Evolutionary conservation across 768 basidiomycete genomes (phyloP).

Genomic region (Suillus luteus): DNA sequence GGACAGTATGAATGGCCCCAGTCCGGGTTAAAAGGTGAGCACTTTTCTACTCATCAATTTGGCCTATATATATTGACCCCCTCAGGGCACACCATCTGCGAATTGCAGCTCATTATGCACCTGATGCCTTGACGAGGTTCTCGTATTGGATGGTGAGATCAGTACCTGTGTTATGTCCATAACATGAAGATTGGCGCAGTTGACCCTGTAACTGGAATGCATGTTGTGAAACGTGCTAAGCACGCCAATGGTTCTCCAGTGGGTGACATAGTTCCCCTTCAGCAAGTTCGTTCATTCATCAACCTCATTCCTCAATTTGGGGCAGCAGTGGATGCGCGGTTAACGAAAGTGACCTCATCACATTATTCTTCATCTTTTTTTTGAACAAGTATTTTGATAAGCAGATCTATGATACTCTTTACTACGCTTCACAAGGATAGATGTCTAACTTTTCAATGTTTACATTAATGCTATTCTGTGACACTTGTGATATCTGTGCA

Average conservation of each 20-base stretch:
- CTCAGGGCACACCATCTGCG: constrained; percentile 18
- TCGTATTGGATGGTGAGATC: not conserved
- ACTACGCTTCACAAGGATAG: too few species aligned
- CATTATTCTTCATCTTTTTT: not conserved
- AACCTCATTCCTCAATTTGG: constrained; percentile 32
- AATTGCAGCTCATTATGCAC: constrained; percentile 22
- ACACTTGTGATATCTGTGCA: too few species aligned
- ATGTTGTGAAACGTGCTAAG: constrained; percentile 23
- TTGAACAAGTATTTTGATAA: too few species aligned
- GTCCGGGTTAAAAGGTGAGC: constrained; percentile 16
- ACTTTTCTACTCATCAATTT: not conserved
- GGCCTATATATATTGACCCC: not conserved
- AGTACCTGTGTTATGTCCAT: constrained; percentile 28
- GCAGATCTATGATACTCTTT: too few species aligned
- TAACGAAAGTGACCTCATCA: constrained; percentile 15
- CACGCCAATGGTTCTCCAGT: constrained; percentile 19
- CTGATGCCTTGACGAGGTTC: constrained; percentile 10
- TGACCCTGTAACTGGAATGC: constrained; percentile 23
- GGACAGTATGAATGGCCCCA: constrained; percentile 20
- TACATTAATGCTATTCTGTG: too few species aligned
- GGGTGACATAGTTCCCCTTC: constrained; percentile 29
- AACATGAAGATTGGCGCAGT: constrained; percentile 25
- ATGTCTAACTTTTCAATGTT: too few species aligned
- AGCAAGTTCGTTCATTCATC: constrained; percentile 16
- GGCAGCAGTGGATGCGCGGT: constrained; percentile 21